Base-by-base conservation (phyloP, 1,139 yeast genomes). In the Citeromyces hawaiiensis region DNA sequence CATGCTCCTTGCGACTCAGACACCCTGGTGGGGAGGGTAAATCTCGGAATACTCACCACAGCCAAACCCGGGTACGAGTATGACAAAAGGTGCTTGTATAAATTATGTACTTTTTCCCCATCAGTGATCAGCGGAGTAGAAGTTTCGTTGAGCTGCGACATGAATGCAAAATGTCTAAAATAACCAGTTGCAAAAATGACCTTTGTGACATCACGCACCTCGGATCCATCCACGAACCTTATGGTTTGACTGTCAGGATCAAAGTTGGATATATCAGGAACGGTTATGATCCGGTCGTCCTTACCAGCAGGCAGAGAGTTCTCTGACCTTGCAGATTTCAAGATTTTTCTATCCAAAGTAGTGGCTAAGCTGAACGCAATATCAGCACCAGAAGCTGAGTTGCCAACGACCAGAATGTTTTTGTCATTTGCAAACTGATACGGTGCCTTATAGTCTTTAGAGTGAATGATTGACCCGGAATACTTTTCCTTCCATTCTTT, bases 121-220 rank as follows among this genome's bases (percentile, higher is more conserved):
- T 61, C 58, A 1, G 70, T 61, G 35, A 70, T 59, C 7, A 67
- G 46, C 3, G 70, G 60, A n/a, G 47, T 46, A 2, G 51, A 50
- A 3, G 52, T 45, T 14, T 48, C 37, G 36, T 55, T 55, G 45
- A 41, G 45, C 39, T 36, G 48, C 42, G 57, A 55, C 37, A 74
- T 49, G 42, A 59, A 70, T 5, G 78, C 76, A 40, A 64, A 58
- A 23, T 69, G 63, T 46, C 71, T 66, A 18, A 66, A 58, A 52
- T 72, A 79, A 0, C 87, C 86, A 1, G 87, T 79, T 29, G 83
- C 81, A 53, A 71, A 77, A 3, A 80, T 52, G n/a, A 79, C 53
- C 15, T 47, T 50, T 42, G 73, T 82, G 36, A 76, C 63, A 38
- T 62, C 56, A 1, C 50, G 49, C 13, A 70, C 43, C 1, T 42